A percentile compares a stretch with the other conserved stretches of the same genome.
These are phyloP conservation scores for Calycina herbarum DNA, from an alignment of 2,329 filamentous ascomycete species.

Conservation along the genomic window DNA sequence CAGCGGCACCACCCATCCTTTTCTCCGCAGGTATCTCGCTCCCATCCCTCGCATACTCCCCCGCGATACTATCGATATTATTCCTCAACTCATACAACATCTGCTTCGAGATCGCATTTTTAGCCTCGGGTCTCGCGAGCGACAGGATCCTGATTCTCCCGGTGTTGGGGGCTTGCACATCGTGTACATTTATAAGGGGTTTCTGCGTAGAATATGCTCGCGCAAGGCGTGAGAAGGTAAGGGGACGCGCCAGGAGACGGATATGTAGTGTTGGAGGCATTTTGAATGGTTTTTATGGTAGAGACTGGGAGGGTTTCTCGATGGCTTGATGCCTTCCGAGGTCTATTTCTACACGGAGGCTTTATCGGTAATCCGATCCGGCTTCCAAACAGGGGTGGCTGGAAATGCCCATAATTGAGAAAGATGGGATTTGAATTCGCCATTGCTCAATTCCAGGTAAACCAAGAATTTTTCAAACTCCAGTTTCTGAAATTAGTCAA, in stretches of 20 bases:
- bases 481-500: neutral
- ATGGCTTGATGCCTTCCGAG: neutral
- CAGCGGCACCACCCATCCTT: conserved; percentile 48
- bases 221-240: conserved; percentile 9
- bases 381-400: neutral
- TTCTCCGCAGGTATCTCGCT: conserved; percentile 47
- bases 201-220: conserved; percentile 19
- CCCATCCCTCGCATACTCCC: conserved; percentile 57
- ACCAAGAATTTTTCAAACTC: neutral
- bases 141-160: conserved; percentile 88
- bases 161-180: conserved; percentile 22
- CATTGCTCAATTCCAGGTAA: neutral
- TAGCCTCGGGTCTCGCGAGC: conserved; percentile 78
- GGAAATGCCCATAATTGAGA: neutral
- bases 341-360: neutral
- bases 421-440: neutral
- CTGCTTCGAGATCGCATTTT: conserved; percentile 85
- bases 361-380: neutral
- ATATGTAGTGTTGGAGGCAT: conserved; percentile 5
- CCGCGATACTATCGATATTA: conserved; percentile 71
- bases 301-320: neutral
- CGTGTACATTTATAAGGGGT: conserved; percentile 22
- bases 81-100: conserved; percentile 71
- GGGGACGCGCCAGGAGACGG: conserved; percentile 3
- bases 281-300: neutral